Conservation (phyloP, 176 grass and related monocot species). For the maize (Zea mays) region Zm-B73-REFERENCE-NAM-5.0 NC_050103.1:24049501-24050000, state of each 20-base stretch:
- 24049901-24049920: neutral
- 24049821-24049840: neutral
- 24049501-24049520: conserved; percentile 89
- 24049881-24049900: neutral
- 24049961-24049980: neutral
- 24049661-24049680: conserved; percentile 62
- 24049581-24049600: conserved; percentile 97
- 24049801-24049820: conserved; percentile 71
- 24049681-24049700: conserved; percentile 6
- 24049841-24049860: conserved; percentile 9
- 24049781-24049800: conserved; percentile 78
- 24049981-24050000: neutral
- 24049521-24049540: conserved; percentile 94
- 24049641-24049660: conserved; percentile 89
- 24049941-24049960: neutral
- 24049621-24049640: conserved; percentile 94
- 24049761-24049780: conserved; percentile 80
- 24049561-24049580: conserved; percentile 90
- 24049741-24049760: conserved; percentile 61
- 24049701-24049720: neutral
- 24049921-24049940: neutral
- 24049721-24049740: neutral
- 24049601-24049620: conserved; percentile 91
- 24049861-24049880: neutral
- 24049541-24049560: conserved; percentile 93